Conservation (phyloP, 2,329 filamentous ascomycete genomes). For the Talaromyces piceae region DNA sequence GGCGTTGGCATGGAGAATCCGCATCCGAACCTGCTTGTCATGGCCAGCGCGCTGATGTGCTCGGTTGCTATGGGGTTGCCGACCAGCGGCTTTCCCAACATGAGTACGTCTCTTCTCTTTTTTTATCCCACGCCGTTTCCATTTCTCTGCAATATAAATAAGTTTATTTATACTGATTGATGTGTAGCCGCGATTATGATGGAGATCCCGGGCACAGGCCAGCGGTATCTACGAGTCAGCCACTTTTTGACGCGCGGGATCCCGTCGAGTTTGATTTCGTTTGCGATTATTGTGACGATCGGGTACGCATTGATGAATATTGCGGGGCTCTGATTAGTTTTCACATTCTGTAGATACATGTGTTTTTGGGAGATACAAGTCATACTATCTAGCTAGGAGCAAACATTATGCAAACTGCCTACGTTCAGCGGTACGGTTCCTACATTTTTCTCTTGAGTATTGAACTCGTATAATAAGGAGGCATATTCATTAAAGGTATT, state of each 20-base stretch:
- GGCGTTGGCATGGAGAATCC: conserved; percentile 79
- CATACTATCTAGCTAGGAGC: too few species aligned
- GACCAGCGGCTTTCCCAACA: conserved; percentile 95
- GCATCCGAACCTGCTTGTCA: conserved; percentile 89
- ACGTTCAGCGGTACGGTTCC: too few species aligned
- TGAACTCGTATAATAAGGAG: too few species aligned
- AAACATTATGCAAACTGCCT: too few species aligned
- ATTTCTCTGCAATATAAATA: conserved; percentile 9
- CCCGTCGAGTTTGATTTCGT: conserved; percentile 73
- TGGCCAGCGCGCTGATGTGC: conserved; percentile 93
- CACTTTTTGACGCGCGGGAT: conserved; percentile 95
- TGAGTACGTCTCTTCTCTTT: conserved; percentile 65
- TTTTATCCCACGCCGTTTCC: too few species aligned
- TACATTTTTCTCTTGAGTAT: too few species aligned
- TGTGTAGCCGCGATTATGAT: conserved; percentile 96
- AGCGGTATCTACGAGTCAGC: conserved; percentile 82
- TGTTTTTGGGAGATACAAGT: too few species aligned
- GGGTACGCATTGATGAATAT: conserved; percentile 87
- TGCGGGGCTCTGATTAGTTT: conserved; percentile 49
- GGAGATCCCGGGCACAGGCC: conserved; percentile 83
- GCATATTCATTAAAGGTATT: not conserved
- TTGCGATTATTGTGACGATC: conserved; percentile 74
- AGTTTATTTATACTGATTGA: not conserved
- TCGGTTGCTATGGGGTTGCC: conserved; percentile 95
- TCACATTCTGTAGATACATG: not conserved